Evolutionary conservation across 768 basidiomycete genomes (phyloP).

Genomic region (Albatrellus ellisii): DNA sequence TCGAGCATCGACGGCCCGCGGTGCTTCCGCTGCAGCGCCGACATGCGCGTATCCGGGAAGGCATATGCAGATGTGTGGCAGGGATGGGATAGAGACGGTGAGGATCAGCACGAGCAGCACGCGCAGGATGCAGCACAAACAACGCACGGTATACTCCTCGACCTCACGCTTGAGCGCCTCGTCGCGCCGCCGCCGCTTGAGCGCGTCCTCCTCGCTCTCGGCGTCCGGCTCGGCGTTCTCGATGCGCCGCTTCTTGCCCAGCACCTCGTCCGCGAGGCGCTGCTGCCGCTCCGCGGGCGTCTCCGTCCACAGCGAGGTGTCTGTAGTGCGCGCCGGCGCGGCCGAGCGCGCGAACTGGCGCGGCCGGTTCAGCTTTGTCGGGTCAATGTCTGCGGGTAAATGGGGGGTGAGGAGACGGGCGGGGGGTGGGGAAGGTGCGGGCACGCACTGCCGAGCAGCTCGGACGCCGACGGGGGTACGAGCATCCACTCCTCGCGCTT

Average conservation of each 20-base stretch:
- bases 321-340: constrained; percentile 27
- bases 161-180: constrained; percentile 60
- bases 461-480: constrained; percentile 75
- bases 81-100: no score
- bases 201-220: constrained; percentile 28
- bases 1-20: constrained; percentile 16
- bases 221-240: constrained; percentile 32
- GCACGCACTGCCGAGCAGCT: constrained; percentile 61
- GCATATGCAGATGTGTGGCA: background rate
- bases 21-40: constrained; percentile 18
- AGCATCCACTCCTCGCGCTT: constrained; percentile 98
- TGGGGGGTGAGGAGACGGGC: background rate
- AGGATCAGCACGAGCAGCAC: no score
- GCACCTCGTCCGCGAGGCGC: constrained; percentile 84
- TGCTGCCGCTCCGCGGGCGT: constrained; percentile 89
- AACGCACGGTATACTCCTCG: constrained; percentile 64
- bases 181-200: constrained; percentile 50
- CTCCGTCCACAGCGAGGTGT: constrained; percentile 87
- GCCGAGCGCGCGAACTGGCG: constrained; percentile 64
- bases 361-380: constrained; percentile 58
- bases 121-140: no score
- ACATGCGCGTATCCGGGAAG: background rate
- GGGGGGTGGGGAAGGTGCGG: background rate
- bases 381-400: constrained; percentile 61
- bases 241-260: constrained; percentile 77